Evolutionary conservation across 2,329 filamentous ascomycete species (phyloP), one percentile per base, ranked within the genome.

Genomic region (Helotiales sp.): DNA sequence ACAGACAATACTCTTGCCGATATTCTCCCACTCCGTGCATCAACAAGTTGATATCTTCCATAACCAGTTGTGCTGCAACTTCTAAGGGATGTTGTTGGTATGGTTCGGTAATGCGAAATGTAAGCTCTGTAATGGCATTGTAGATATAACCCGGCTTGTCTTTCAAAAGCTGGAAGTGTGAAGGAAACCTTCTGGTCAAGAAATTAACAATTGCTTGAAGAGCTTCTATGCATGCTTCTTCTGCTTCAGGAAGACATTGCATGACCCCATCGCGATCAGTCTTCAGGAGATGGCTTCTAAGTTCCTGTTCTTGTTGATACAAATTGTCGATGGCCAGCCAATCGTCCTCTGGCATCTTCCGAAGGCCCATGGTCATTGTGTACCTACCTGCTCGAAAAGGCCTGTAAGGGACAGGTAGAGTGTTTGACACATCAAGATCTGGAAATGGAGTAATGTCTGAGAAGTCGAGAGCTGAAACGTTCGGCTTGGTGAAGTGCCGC

Each of bases 11-110:
- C 8, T 66, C 52, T 12, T 44, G 19, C 10, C 46, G 70, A 30
- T 70, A 72, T 10, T 76, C 75, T 24, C 73, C 74, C 25, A 75
- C 74, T n/a, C 68, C 67, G 61, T 72, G 72, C 58, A 76, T 71
- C 56, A 81, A 61, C 33, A 82, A 70, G 54, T 74, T 79, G 55
- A 81, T 72, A 59, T 81, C 80, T 65, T 81, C 79, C 73, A 76
- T 76, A 1, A 74, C 74, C 19, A 82, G 65, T 46, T 79, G 71
- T 0, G 77, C 79, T n/a, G 75, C 75, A 9, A 78, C 70, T 57
- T 80, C 79, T 24, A 81, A 67, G 1, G 79, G 75, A 59, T 76
- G 72, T 24, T 72, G 68, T 10, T 69, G 63, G 36, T 58, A 64
- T 25, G 63, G 63, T 27, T 67, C 63, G 8, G 66, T 67, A 5